Evolutionary conservation across 352 stramenopile genomes (phyloP).

Genomic region (Globisporangium yorkense): DNA sequence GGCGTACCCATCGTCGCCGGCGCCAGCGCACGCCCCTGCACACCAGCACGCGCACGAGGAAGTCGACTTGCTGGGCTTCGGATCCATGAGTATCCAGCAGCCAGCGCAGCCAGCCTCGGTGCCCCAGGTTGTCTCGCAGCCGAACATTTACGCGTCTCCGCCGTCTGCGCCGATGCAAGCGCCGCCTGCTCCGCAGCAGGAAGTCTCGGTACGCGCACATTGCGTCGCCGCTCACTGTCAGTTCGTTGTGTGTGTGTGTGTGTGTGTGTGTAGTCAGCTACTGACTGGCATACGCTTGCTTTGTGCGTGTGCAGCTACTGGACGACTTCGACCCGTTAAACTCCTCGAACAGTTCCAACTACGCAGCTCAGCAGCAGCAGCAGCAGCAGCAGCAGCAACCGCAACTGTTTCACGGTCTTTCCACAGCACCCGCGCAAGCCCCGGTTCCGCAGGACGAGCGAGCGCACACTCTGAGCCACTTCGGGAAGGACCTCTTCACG

Average conservation of each 20-base stretch:
- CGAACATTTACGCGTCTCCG: slow-evolving; percentile 21
- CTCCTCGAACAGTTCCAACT: slow-evolving; percentile 20
- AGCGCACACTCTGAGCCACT: slow-evolving; percentile 64
- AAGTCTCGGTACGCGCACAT: slow-evolving; percentile 51
- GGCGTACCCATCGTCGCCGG: slow-evolving; percentile 4
- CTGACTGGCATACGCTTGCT: slow-evolving; percentile 1
- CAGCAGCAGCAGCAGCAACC: slow-evolving; percentile 28
- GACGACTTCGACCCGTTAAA: slow-evolving; percentile 45
- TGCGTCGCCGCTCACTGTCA: background rate
- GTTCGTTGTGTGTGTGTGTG: background rate
- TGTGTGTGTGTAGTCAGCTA: background rate
- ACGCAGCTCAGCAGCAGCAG: slow-evolving; percentile 20
- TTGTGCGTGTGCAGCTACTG: slow-evolving; percentile 22
- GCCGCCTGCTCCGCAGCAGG: slow-evolving; percentile 19
- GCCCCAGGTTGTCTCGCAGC: slow-evolving; percentile 7
- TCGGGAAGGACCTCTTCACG: slow-evolving; percentile 83
- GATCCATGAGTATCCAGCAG: slow-evolving; percentile 41
- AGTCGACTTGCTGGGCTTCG: slow-evolving; percentile 78
- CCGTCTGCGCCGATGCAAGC: slow-evolving; percentile 16
- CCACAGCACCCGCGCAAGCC: slow-evolving; percentile 17
- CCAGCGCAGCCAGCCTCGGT: background rate
- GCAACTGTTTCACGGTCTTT: slow-evolving; percentile 13
- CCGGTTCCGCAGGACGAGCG: slow-evolving; percentile 38
- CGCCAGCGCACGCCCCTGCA: slow-evolving; percentile 11
- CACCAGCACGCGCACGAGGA: slow-evolving; percentile 29